phyloP scores from a whole-genome alignment of 306 rosid species.

The Arachis stenosperma region DNA sequence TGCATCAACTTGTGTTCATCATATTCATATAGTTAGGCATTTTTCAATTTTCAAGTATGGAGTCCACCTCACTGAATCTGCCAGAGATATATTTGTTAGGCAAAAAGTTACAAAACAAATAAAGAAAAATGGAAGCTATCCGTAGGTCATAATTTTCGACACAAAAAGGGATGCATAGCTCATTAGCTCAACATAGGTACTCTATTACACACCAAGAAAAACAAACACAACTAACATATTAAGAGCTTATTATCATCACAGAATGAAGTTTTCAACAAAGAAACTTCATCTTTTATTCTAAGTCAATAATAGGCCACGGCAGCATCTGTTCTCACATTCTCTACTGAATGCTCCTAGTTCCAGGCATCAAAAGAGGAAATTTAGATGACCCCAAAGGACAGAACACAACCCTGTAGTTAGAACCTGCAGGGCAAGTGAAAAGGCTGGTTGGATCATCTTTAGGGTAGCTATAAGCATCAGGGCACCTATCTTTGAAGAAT shows the following conservation, averaged over 20 bases:
- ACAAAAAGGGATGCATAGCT: background rate
- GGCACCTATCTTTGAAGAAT: constrained; percentile 54
- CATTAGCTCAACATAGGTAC: background rate
- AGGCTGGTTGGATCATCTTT: constrained; percentile 55
- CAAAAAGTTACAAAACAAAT: background rate
- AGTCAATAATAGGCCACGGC: background rate
- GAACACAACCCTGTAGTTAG: constrained; percentile 52
- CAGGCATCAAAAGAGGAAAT: constrained; percentile 34
- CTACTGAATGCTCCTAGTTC: background rate
- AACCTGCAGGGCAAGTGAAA: constrained; percentile 54
- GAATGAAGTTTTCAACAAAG: constrained; percentile 8
- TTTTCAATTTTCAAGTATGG: no score
- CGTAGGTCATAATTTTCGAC: background rate
- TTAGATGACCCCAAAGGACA: constrained; percentile 44
- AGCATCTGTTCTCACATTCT: background rate
- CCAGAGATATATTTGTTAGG: background rate
- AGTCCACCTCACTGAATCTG: no score
- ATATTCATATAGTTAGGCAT: no score
- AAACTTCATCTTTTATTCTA: constrained; percentile 1
- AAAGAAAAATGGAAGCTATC: background rate
- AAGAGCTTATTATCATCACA: constrained; percentile 4
- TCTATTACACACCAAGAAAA: background rate
- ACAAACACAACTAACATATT: background rate
- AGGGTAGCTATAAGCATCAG: constrained; percentile 52
- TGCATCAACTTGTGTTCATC: no score